These are phyloP conservation scores for Dendrocalamus sinicus DNA, from an alignment of 176 grass and related monocot species.

Conservation along the genomic window DNA sequence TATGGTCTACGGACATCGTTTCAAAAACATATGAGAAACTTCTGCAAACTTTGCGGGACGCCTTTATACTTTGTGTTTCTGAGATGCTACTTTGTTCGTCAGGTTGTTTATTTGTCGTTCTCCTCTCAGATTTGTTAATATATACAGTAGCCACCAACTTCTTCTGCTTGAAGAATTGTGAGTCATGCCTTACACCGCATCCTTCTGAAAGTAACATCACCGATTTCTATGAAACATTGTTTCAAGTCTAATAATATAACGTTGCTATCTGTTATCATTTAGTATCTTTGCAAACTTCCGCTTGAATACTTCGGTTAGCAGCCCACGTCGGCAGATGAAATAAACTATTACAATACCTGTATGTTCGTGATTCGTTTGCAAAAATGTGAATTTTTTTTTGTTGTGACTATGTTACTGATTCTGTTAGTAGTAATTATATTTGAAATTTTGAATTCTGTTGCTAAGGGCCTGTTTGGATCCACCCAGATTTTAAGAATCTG, in stretches of 20 bases:
- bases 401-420: conserved; percentile 14
- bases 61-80: not conserved
- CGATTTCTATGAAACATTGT: not conserved
- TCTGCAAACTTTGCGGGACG: no score
- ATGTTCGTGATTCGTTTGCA: not conserved
- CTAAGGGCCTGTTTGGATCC: no score
- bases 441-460: no score
- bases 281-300: conserved; percentile 1
- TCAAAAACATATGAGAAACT: not conserved
- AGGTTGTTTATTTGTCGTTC: not conserved
- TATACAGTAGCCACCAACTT: conserved; percentile 34
- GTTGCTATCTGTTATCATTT: conserved; percentile 3
- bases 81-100: not conserved
- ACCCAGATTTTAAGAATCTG: no score
- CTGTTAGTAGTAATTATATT: not conserved
- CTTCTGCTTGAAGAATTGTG: conserved; percentile 8
- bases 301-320: not conserved
- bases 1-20: not conserved
- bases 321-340: conserved; percentile 21
- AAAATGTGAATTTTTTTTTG: not conserved
- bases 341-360: not conserved
- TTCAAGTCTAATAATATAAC: conserved; percentile 10
- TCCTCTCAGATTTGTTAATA: not conserved
- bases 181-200: not conserved
- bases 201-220: conserved; percentile 12